Evolutionary conservation across 805 yeast genomes (phyloP), one percentile per base, ranked within the genome.

Genomic region (Kodamaea fukazawae): DNA sequence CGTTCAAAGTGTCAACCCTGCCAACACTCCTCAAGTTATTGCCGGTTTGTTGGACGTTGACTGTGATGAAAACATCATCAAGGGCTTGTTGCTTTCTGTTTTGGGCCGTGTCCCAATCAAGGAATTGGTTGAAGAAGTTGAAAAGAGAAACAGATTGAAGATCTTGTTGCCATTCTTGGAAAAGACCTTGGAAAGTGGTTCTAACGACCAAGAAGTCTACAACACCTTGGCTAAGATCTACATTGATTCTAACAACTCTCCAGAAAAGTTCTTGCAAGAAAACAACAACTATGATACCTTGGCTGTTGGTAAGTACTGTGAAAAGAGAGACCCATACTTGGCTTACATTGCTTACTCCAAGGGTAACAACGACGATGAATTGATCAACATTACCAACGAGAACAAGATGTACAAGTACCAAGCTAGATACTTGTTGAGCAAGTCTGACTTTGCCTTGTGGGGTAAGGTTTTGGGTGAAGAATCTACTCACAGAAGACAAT

Each of bases 361-460:
- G 69, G 99, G 99, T 59, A 72, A 76, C 39, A 90, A 91, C 55
- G 96, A 93, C 61, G 83, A 74, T 42, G 99, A 93, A 63, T 77
- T 93, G 57, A 79, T 93, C 55, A 75, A 78, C 58, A 89, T 93
- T 64, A 93, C 99, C 50, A 93, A 93, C 63, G 98, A 93, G 58
- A 93, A 93, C 64, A 79, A 93, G 53, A 93, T 93, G 99, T 93
- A 86, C 77, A 93, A 93, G 65, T 91, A 93, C 67, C 99, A 93
- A 73, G 98, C 98, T n/a, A 83, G 98, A 63, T 93, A 93, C 61
- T 74, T 93, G 54, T 76, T 93, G 52, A 73, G 79, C 45, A 85
- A 96, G 63, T 87, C 96, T n/a, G 96, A 93, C 59, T 71, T 81
- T 16, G 74, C 65, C 5, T 74, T 93, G 49, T 93, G 98, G 97